phyloP scores from a whole-genome alignment of 2,329 filamentous ascomycete genomes.

The Claviceps maximensis region DNA sequence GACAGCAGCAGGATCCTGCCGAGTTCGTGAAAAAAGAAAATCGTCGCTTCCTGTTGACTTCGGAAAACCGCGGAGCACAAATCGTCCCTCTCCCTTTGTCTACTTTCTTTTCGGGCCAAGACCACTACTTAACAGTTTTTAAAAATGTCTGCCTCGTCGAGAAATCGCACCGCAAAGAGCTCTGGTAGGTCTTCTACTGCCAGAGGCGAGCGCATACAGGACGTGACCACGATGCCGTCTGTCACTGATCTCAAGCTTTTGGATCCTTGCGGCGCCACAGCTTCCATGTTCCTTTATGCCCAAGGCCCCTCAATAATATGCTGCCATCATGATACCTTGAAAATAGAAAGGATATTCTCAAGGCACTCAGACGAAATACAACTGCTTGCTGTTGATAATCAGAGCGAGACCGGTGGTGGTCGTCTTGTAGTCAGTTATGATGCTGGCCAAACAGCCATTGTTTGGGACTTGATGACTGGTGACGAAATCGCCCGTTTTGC shows the following conservation, averaged over 20 bases:
- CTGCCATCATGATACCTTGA: constrained; percentile 83
- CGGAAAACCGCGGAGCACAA: constrained; percentile 3
- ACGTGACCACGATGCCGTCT: constrained; percentile 38
- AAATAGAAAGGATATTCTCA: constrained; percentile 75
- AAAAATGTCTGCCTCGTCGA: constrained; percentile 39
- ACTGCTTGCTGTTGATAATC: constrained; percentile 79
- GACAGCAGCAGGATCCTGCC: constrained; percentile 9
- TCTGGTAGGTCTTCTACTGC: constrained; percentile 42
- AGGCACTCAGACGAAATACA: constrained; percentile 72
- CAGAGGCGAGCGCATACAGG: constrained; percentile 27
- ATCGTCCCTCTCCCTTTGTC: constrained; percentile 12
- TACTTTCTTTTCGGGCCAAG: constrained; percentile 10
- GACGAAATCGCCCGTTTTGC: constrained; percentile 84
- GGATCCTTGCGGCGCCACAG: constrained; percentile 81
- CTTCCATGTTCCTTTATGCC: constrained; percentile 79
- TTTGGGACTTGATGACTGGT: constrained; percentile 91
- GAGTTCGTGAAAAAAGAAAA: constrained; percentile 10
- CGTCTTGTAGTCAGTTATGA: constrained; percentile 89
- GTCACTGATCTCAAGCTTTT: constrained; percentile 45
- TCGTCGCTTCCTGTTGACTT: constrained; percentile 11
- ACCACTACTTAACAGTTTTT: constrained; percentile 22
- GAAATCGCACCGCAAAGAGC: constrained; percentile 46
- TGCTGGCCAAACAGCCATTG: constrained; percentile 77
- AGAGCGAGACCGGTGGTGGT: constrained; percentile 74
- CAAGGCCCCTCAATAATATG: constrained; percentile 73